These are phyloP conservation scores for Cadophora malorum DNA, from an alignment of 2,329 filamentous ascomycete genomes.

Conservation along the genomic window DNA sequence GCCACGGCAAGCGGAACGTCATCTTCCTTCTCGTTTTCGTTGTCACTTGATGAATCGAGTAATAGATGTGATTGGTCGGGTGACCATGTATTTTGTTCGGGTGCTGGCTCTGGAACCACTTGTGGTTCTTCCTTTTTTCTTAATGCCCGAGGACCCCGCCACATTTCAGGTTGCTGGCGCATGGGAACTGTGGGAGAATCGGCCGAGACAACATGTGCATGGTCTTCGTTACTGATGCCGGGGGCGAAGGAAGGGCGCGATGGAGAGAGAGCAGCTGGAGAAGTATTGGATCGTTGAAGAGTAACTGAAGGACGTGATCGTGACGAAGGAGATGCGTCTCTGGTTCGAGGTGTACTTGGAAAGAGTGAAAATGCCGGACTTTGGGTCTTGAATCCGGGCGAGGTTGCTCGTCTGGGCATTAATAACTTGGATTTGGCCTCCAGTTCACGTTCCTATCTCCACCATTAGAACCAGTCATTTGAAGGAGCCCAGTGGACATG, in stretches of 20 bases:
- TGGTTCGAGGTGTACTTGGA: conserved; percentile 37
- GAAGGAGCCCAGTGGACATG: conserved; percentile 24
- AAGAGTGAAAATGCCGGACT: conserved; percentile 55
- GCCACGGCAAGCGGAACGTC: conserved; percentile 18
- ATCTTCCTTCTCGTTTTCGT: conserved; percentile 11
- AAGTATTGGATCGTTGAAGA: conserved; percentile 59
- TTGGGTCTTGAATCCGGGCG: conserved; percentile 51
- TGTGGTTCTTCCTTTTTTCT: conserved; percentile 13
- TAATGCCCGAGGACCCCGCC: conserved; percentile 6
- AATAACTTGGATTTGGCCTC: conserved; percentile 35
- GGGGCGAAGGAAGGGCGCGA: conserved; percentile 45
- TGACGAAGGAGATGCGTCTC: conserved; percentile 28
- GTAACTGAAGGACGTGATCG: conserved; percentile 17
- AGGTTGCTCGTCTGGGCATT: conserved; percentile 54
- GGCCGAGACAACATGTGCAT: conserved; percentile 34
- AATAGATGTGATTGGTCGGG: conserved; percentile 34
- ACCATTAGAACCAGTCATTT: conserved; percentile 33
- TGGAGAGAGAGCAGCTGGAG: conserved; percentile 58
- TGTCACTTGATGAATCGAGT: conserved; percentile 35
- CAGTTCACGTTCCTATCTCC: conserved; percentile 48
- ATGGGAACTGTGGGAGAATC: conserved; percentile 11
- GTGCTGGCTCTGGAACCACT: neutral
- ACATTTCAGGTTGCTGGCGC: neutral
- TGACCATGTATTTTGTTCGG: conserved; percentile 30
- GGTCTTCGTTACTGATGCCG: conserved; percentile 32